These are phyloP conservation scores for Aureobasidium sp. DNA, from an alignment of 2,329 filamentous ascomycete genomes.

Conservation along the genomic window DNA sequence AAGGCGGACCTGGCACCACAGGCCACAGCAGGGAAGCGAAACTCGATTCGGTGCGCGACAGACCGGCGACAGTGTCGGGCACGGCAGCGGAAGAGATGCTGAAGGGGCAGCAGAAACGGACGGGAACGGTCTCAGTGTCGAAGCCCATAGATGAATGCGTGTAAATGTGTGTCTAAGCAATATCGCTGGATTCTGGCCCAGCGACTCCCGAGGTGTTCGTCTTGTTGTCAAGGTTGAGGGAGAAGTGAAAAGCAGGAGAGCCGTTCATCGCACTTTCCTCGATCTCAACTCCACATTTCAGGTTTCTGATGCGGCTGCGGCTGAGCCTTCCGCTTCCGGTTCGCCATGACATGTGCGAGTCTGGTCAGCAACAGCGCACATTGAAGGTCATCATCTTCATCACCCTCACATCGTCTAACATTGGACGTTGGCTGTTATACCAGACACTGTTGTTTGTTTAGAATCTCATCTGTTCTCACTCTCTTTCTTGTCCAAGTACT, in stretches of 20 bases:
- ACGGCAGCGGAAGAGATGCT: slow-evolving; percentile 1
- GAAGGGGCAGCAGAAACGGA: slow-evolving; percentile 3
- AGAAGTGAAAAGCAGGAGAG: background rate
- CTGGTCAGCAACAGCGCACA: background rate
- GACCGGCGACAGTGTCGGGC: slow-evolving; percentile 9
- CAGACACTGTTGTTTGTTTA: background rate
- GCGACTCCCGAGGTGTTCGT: background rate
- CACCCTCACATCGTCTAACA: background rate
- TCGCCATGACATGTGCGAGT: background rate
- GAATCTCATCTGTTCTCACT: background rate
- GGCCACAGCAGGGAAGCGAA: slow-evolving; percentile 41
- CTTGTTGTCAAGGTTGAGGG: background rate
- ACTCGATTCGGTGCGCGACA: slow-evolving; percentile 31
- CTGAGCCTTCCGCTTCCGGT: slow-evolving; percentile 8
- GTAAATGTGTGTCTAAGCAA: background rate
- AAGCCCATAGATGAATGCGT: slow-evolving; percentile 11
- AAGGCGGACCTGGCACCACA: slow-evolving; percentile 43
- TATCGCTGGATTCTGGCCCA: slow-evolving; percentile 6
- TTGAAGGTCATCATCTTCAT: background rate
- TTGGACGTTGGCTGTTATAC: background rate
- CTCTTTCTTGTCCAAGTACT: background rate
- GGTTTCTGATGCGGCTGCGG: background rate
- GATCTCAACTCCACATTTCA: slow-evolving; percentile 3
- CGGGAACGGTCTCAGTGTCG: background rate
- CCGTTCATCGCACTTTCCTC: background rate